Evolutionary conservation across 257 asterid genomes (phyloP), one percentile per base, ranked within the genome.

Genomic region (Capsicum rhomboideum): DNA sequence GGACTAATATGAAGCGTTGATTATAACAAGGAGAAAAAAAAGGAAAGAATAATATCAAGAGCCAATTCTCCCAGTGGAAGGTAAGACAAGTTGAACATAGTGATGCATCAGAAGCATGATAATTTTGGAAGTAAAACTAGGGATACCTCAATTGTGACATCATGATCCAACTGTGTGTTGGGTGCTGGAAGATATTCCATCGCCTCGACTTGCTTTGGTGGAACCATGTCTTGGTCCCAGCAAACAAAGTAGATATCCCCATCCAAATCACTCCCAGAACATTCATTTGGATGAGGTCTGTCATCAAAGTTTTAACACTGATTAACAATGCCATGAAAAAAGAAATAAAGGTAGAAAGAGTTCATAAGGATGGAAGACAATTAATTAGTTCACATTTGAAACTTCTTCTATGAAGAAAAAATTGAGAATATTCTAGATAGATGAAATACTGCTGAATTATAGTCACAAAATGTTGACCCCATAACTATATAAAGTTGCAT

Each of bases 231-330:
- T 18, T 34, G 82, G 66, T 97, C 99, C 99, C 98, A 95, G 80
- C 98, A 90, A 28, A 97, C 98, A 83, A 94, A 95, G 91, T 93
- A 97, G 83, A 95, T 82, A 85, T 97, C 99, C 52, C 99, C 99
- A 83, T 97, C 99, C 91, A 95, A 89, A 86, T 97, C 99, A 81
- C 98, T 93, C 83, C 99, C 98, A 26, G 98, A 97, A 83, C 99
- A 97, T 91, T 97, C 99, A 88, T 95, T 93, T 40, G 99, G 98
- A 87, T 94, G 98, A 28, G 99, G 99, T 82, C 98, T 93, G 88
- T 85, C 13, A 82, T 79, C 52, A 82, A 56, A 75, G 40, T 6
- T 49, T 6, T 12, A 75, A 23, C 78, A 72, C 79, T 12, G 6
- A 72, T 31, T 11, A 78, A 66, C 40, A 31, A 58, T 40, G 55